These are phyloP conservation scores for Metarhizium brunneum DNA, from an alignment of 2,329 filamentous ascomycete genomes.

Conservation along the genomic window DNA sequence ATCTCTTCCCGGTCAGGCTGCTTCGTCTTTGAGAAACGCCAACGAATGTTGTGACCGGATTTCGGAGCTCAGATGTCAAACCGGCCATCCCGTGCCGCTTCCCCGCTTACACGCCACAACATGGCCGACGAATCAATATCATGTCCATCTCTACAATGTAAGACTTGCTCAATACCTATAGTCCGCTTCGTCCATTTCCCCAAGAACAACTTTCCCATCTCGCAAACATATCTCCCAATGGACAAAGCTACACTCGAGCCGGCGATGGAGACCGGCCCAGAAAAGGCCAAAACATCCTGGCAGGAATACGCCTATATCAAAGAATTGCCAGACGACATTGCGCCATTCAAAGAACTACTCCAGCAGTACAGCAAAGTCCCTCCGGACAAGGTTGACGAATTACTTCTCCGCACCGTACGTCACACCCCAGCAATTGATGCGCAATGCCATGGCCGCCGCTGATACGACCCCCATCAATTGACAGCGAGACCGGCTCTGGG, in stretches of 20 bases:
- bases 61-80: too few relatives aligned
- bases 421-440: neutral
- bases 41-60: too few relatives aligned
- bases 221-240: neutral
- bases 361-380: neutral
- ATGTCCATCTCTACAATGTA: too few relatives aligned
- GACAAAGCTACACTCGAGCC: neutral
- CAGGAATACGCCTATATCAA: neutral
- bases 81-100: too few relatives aligned
- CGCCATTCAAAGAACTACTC: neutral
- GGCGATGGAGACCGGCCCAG: neutral
- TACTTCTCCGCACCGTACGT: neutral
- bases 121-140: too few relatives aligned
- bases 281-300: neutral
- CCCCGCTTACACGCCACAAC: too few relatives aligned
- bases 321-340: neutral
- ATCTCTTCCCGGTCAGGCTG: too few relatives aligned
- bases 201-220: neutral
- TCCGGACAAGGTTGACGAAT: neutral
- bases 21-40: too few relatives aligned
- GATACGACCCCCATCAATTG: neutral
- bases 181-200: neutral
- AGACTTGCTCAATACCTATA: neutral
- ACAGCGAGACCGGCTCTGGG: slow-evolving; percentile 25
- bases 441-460: neutral